Base-by-base conservation (phyloP, 2,329 filamentous ascomycete genomes). In the Hirsutella thompsonii region DNA sequence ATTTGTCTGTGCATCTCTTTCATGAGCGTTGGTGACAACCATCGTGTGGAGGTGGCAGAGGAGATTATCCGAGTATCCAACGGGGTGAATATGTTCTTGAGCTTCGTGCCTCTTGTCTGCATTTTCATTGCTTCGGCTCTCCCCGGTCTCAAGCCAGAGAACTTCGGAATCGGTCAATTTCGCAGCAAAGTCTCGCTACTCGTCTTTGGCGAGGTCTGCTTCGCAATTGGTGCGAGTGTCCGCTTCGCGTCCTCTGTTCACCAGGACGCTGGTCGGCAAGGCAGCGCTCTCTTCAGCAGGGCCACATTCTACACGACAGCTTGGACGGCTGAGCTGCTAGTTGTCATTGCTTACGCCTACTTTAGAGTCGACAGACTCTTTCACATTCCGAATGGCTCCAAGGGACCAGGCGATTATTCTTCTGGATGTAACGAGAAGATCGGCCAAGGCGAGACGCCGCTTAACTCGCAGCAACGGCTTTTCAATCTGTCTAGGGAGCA, bases 301-400 rank as follows among this genome's bases (percentile, higher is more conserved):
- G 44, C 52, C 2, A 53, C 53, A 0, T 61, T 64, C 40, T 64
- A 64, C 45, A 49, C 53, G 16, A 61, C 61, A 32, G 47, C 50
- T 28, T 64, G 60, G 41, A 44, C 50, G 5, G 47, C 61, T 8
- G 32, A 33, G 32, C 14, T 33, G 4, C 4, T 33, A n/a, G 16
- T 18, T n/a, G 32, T 33, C 32, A 16, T 33, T n/a, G 32, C 32
- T 8, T 33, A 33, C 32, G 32, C 32, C 32, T 14, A n/a, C 13
- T 33, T 33, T 16, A 13, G 32, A 14, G 32, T 33, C n/a, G 32
- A 33, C 16, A 16, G 14, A 8, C 32, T 33, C 32, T 33, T 33
- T 8, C 32, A 33, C 8, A 18, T 33, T n/a, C 32, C 32, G 14
- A 33, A 33, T 18, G 32, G 32, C 5, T 8, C 32, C 3, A 9